Base-by-base conservation (phyloP, 1,284 basidiomycete genomes). In the Ustilago hordei region DNA sequence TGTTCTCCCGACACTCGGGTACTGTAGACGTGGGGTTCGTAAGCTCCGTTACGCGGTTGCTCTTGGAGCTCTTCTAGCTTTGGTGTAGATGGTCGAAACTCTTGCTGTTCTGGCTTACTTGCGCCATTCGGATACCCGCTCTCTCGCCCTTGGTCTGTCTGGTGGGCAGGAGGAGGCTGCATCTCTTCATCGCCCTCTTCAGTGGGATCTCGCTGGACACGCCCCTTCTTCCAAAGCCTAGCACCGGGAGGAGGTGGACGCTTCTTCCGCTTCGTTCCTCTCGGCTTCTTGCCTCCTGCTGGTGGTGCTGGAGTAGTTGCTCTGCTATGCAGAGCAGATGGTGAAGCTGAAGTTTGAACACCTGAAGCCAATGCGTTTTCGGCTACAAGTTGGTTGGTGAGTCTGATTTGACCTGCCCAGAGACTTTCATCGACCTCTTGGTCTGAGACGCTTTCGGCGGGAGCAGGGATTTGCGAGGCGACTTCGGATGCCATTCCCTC, bases 221-320 rank as follows among this genome's bases (percentile, higher is more conserved):
- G 53, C 4, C 75, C 75, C 28, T 73, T 69, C 65, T 77, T 77
- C 75, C 75, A 77, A 32, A 73, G 48, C 32, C 75, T 59, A 2
- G 67, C 75, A 4, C 75, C 70, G 2, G 75, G 75, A 38, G 75
- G 75, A 17, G 75, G 75, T 9, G 70, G 70, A 13, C 59, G 55
- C 64, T 69, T 69, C 61, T 62, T 73, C 32, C 60, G 32, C 67
- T 73, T 77, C 32, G 41, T 64, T 31, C 60, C 60, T n/a, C 55
- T 50, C 23, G 52, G 28, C 19, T 53, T 53, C 17, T 45, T 36
- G 11, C 31, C 56, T 23, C 56, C 58, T 15, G 15, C 61, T 41
- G 57, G 47, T n/a, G 2, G 15, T 7, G 61, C 60, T 2, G 70
- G 70, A 52, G 57, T 73, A 12, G 60, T 52, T 2, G 50, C 57